phyloP scores from a whole-genome alignment of 768 basidiomycete genomes.

The Xerocomus brunneocitrinus region DNA sequence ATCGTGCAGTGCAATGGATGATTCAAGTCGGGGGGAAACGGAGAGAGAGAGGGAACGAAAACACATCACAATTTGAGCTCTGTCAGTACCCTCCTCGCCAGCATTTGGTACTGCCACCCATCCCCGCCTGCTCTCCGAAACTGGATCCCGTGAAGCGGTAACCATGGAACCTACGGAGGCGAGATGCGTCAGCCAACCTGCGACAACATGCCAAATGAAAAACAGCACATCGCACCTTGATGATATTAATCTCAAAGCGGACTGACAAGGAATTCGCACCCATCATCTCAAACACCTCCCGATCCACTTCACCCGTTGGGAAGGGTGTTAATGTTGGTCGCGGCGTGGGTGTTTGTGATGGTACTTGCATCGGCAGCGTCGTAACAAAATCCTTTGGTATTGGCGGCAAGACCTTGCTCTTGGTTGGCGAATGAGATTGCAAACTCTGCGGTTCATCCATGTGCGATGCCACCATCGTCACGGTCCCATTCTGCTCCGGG shows the following conservation, averaged over 20 bases:
- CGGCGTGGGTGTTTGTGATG: constrained; percentile 28
- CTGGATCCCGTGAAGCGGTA: constrained; percentile 92
- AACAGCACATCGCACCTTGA: constrained; percentile 59
- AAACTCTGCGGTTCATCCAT: constrained; percentile 29
- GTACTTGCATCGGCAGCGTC: constrained; percentile 16
- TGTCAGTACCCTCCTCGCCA: constrained; percentile 81
- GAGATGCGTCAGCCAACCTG: background rate
- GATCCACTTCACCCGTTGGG: constrained; percentile 63
- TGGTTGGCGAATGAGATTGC: constrained; percentile 49
- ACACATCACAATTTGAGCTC: constrained; percentile 72
- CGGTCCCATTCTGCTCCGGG: constrained; percentile 23
- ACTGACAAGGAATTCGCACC: constrained; percentile 80
- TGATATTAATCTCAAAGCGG: constrained; percentile 94
- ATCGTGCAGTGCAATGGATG: constrained; percentile 5
- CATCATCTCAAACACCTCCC: constrained; percentile 67
- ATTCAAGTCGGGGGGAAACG: background rate
- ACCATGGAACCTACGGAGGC: constrained; percentile 71
- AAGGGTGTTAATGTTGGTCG: constrained; percentile 43
- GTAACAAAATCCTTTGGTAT: constrained; percentile 69
- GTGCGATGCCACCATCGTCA: constrained; percentile 14
- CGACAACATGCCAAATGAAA: background rate
- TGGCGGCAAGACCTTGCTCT: constrained; percentile 67
- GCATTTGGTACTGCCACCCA: constrained; percentile 97
- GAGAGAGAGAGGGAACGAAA: background rate
- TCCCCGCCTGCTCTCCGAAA: constrained; percentile 89